Evolutionary conservation across 1,284 basidiomycete species (phyloP), one percentile per base, ranked within the genome.

Genomic region (Malassezia pachydermatis): DNA sequence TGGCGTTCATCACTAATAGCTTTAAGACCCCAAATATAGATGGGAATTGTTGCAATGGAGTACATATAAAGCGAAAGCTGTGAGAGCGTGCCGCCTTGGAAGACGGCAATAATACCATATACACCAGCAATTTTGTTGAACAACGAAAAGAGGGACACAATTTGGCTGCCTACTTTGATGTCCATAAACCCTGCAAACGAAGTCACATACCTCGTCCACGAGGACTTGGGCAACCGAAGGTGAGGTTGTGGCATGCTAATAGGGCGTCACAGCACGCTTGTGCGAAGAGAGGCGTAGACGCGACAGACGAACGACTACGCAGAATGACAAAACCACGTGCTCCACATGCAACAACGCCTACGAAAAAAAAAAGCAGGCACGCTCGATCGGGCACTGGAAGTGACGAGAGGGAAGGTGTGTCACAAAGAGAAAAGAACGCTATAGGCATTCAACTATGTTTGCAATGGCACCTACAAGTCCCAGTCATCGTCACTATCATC

Each of bases 91-190:
- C 88, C 88, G 30, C 86, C 87, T 2, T 82, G 84, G 59, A 92
- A 76, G 56, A 92, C 79, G 13, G 89, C 88, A 43, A 98, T 83
- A 57, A 99, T 80, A 45, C 92, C 92, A 72, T 95, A 99, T 14
- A 96, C 80, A 48, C 92, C 92, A 13, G 92, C 92, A 45, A 90
- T 90, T 76, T 99, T 99, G 79, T 99, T 96, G 62, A 99, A 79
- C 44, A 94, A 77, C 1, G 65, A 66, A 36, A 71, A 71, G 1
- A 71, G 54, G 2, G 67, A 67, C 23, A 71, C 41, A 38, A 71
- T 64, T 40, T 63, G 60, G n/a, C 57, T 55, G 16, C 68, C 68
- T 25, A 66, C 49, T 57, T 70, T 70, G 54, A 71, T 63, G 32
- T 71, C 67, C 52, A 71, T 58, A 27, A 71, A 58, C 2, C 63